Conservation (phyloP, 345 rosid species). For the Gossypium herbaceum region DNA sequence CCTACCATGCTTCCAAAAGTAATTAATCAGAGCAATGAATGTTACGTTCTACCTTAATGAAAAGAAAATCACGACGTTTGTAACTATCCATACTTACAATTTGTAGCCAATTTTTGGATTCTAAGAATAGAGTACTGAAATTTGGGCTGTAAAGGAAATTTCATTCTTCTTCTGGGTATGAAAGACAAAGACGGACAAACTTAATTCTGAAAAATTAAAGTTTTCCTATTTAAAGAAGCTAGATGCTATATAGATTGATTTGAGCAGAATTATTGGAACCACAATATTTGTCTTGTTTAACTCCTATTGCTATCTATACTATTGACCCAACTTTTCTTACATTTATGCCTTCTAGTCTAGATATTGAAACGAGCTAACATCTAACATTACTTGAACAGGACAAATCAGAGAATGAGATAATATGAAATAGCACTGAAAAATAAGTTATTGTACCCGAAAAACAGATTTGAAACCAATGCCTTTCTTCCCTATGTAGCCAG, state of each 20-base stretch:
- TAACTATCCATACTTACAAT: neutral
- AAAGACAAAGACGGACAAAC: neutral
- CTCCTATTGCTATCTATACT: conserved; percentile 1
- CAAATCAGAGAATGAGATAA: neutral
- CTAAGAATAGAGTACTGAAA: neutral
- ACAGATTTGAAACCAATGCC: conserved; percentile 99
- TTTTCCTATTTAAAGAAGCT: neutral
- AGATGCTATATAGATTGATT: neutral
- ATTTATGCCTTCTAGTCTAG: neutral
- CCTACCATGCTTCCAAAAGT: neutral
- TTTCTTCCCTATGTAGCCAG: conserved; percentile 90
- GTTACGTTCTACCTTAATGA: neutral
- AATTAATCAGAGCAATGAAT: neutral
- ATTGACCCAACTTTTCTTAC: neutral
- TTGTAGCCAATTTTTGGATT: neutral
- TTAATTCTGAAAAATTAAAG: neutral
- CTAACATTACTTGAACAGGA: neutral
- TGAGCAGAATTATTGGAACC: neutral
- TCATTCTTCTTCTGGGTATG: neutral
- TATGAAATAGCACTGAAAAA: conserved; percentile 18
- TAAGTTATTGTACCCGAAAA: conserved; percentile 61
- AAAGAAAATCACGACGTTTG: neutral
- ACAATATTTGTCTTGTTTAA: neutral
- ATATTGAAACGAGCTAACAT: neutral
- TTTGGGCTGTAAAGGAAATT: neutral